Evolutionary conservation across 2,329 filamentous ascomycete genomes (phyloP), one percentile per base, ranked within the genome.

Genomic region (Colletotrichum sp.): DNA sequence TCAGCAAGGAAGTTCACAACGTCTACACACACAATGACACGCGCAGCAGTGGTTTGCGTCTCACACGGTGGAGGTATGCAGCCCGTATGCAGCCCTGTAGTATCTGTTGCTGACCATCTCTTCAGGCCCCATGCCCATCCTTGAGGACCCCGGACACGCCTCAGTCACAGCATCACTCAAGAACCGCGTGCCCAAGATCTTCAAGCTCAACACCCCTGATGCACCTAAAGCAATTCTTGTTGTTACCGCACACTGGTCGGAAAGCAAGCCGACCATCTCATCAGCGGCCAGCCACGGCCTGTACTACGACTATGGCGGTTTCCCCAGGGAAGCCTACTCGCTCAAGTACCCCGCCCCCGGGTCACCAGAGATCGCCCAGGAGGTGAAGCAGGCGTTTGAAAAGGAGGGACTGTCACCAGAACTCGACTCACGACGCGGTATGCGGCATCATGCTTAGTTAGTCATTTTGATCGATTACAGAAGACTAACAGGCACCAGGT

Each of bases 291-390:
- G 82, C 29, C 90, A 88, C 70, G 78, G 82, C 3, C 81, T 92
- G 6, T 80, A 86, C 63, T 92, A 90, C 78, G 90, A 92, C 78
- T 92, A 92, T 81, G 86, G 86, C 77, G 89, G 89, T 21, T 92
- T 92, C 77, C 90, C 90, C 0, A 78, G 83, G 12, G 89, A 90
- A 80, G 78, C 87, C 0, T 92, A 92, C 79, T 73, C 83, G 21
- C 81, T 91, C 76, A 87, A 87, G 77, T 91, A 92, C 77, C 84
- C 88, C 6, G 90, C 90, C 5, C 84, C 87, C 0, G 90, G 90
- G 1, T 86, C 86, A 33, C 89, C 90, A 1, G 86, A 85, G 38
- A 79, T 92, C 6, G 90, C 90, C 0, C 80, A 79, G 3, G 83
- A 88, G 73, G 82, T 91, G 29, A 83, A 83, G 13, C 81, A 83